phyloP scores from a whole-genome alignment of 148 eudicot genomes.

The Chenopodium berlandieri region DNA sequence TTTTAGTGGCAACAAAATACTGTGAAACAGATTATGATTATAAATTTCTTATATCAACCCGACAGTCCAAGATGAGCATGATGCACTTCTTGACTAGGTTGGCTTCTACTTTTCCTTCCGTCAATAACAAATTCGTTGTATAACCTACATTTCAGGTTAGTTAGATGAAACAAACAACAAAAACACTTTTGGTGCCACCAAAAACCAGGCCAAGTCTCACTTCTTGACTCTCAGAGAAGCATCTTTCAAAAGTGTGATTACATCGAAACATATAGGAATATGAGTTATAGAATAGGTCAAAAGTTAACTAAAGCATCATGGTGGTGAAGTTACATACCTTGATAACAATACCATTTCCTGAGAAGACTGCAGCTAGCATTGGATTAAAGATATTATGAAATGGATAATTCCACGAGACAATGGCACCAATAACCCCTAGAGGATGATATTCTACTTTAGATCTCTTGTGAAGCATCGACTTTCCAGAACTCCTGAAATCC shows the following conservation, averaged over 20 bases:
- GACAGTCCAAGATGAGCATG: neutral
- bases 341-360: constrained; percentile 89
- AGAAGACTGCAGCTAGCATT: constrained; percentile 93
- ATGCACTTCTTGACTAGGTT: neutral
- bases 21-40: neutral
- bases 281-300: neutral
- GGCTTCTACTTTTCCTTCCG: neutral
- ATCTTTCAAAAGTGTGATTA: neutral
- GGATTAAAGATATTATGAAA: constrained; percentile 96
- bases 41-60: neutral
- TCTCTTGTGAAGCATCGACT: constrained; percentile 94
- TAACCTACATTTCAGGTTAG: neutral
- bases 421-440: constrained; percentile 94
- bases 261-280: neutral
- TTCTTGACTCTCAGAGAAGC: constrained; percentile 3
- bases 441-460: constrained; percentile 95
- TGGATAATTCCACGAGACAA: constrained; percentile 98
- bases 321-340: constrained; percentile 49
- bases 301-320: neutral
- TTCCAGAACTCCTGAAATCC: constrained; percentile 72
- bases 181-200: neutral
- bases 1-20: neutral
- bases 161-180: neutral
- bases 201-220: neutral
- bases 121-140: neutral